These are phyloP conservation scores for Grosmannia clavigera DNA, from an alignment of 2,329 filamentous ascomycete genomes.

Conservation along the genomic window DNA sequence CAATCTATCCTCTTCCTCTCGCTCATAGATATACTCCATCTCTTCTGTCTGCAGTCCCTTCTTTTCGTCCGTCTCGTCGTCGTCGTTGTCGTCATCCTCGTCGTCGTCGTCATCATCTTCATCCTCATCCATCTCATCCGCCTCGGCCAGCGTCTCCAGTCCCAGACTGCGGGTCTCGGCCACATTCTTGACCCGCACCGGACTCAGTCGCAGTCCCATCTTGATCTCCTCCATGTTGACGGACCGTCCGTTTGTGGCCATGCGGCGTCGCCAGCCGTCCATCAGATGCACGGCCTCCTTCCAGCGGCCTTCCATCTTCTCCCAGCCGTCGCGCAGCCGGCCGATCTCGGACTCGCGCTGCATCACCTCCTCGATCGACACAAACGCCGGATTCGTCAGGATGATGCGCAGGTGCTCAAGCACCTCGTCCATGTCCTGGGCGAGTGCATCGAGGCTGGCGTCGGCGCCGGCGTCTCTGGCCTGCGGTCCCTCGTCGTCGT, in stretches of 20 bases:
- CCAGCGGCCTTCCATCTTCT: conserved; percentile 88
- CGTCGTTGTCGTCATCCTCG: conserved; percentile 15
- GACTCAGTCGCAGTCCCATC: conserved; percentile 53
- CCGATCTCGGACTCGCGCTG: conserved; percentile 85
- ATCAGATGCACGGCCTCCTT: conserved; percentile 82
- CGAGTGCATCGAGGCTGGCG: conserved; percentile 42
- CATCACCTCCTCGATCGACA: conserved; percentile 87
- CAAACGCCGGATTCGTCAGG: conserved; percentile 90
- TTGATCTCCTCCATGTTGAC: conserved; percentile 57
- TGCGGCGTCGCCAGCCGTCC: conserved; percentile 78
- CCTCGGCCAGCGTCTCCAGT: conserved; percentile 21
- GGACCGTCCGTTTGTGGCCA: conserved; percentile 57
- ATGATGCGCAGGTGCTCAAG: conserved; percentile 72
- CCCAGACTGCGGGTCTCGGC: conserved; percentile 30
- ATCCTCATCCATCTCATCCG: conserved; percentile 15
- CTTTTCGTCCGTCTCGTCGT: conserved; percentile 9
- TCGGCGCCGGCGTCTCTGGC: conserved; percentile 13
- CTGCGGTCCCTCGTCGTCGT: conserved; percentile 13
- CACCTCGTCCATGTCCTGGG: conserved; percentile 60
- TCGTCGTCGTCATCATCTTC: conserved; percentile 13
- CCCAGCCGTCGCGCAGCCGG: conserved; percentile 72
- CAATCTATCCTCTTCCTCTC: too few relatives aligned
- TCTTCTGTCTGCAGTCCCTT: not conserved
- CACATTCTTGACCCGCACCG: conserved; percentile 41
- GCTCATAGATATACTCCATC: too few relatives aligned